phyloP scores from a whole-genome alignment of 208 protist genomes.

The Trypanosoma lewisi region DNA sequence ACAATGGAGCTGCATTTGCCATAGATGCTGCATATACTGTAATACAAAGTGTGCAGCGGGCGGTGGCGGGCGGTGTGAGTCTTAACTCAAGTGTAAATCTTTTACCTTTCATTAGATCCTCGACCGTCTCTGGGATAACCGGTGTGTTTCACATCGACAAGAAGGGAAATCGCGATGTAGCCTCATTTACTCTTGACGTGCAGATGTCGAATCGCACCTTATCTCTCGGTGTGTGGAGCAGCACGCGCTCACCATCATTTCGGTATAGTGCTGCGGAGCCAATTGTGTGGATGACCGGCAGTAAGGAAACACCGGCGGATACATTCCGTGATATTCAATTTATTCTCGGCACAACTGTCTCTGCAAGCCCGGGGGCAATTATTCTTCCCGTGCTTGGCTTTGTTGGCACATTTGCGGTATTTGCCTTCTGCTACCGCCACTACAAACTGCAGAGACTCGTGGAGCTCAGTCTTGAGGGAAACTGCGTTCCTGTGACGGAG shows the following conservation, averaged over 20 bases:
- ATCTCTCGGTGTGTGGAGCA: constrained; percentile 64
- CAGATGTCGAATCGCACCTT: constrained; percentile 45
- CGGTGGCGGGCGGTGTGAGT: constrained; percentile 35
- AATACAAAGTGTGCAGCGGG: constrained; percentile 55
- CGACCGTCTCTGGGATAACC: constrained; percentile 55
- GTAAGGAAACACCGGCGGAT: constrained; percentile 48
- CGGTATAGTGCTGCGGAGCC: constrained; percentile 22
- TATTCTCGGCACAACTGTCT: constrained; percentile 57
- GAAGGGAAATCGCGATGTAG: constrained; percentile 64
- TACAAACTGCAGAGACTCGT: constrained; percentile 81
- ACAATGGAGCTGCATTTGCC: constrained; percentile 51
- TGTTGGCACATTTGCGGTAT: constrained; percentile 68
- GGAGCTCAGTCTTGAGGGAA: constrained; percentile 65
- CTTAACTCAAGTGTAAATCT: constrained; percentile 52
- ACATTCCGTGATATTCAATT: constrained; percentile 86
- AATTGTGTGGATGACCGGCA: constrained; percentile 73
- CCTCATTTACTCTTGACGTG: constrained; percentile 62
- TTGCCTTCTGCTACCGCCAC: constrained; percentile 86
- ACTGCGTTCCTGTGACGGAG: constrained; percentile 73
- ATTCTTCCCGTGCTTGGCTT: constrained; percentile 81
- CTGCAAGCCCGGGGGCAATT: constrained; percentile 77
- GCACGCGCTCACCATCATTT: constrained; percentile 33
- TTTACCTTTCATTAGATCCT: constrained; percentile 49
- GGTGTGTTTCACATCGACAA: constrained; percentile 62
- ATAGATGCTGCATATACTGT: constrained; percentile 71